Evolutionary conservation across 345 rosid species (phyloP), one percentile per base, ranked within the genome.

Genomic region (Lenwebbia sp.): DNA sequence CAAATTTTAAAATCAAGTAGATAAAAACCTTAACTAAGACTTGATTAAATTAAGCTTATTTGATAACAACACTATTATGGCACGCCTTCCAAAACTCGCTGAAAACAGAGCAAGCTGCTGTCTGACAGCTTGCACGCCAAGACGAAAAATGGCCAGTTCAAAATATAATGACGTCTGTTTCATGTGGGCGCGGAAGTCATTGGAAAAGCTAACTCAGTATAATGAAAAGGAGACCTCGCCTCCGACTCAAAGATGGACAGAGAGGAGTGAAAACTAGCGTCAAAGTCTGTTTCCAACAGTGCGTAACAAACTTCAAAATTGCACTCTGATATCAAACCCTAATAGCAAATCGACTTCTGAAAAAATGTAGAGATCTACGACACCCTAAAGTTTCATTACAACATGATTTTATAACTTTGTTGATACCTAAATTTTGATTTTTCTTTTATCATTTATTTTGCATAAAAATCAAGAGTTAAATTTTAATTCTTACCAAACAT

Each of bases 171-270:
- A 53, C 7, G 0, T 60, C 74, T 0, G 0, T 60, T 28, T 60
- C 74, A 60, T 28, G 74, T 60, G 74, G 74, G 22, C 4, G 8
- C 8, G 2, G 22, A 30, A 30, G 41, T 28, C 22, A 62, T 28
- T 15, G 22, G 2, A 28, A 4, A 15, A 62, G 75, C 22, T 1
- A 3, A 0, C 22, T 0, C 5, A 0, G 22, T 15, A 2, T 7
- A 2, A 60, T 1, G 40, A 60, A 60, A 28, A 60, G 40, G 21
- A 60, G 74, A 60, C 74, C 74, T 60, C 21, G 1, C 37, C 70
- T 28, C 17, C 2, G 1, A 60, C 74, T 60, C 21, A 14, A 28
- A 60, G 1, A 28, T 14, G 9, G 40, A 28, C 17, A 60, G 37
- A 53, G 54, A 28, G 40, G 40, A 62, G 75, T 28, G 0, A 62